Percentiles rank a stretch among this genome's conserved stretches.
Evolutionary conservation across 2,329 filamentous ascomycete genomes (phyloP).

Genomic region (Fusarium pseudocircinatum): DNA sequence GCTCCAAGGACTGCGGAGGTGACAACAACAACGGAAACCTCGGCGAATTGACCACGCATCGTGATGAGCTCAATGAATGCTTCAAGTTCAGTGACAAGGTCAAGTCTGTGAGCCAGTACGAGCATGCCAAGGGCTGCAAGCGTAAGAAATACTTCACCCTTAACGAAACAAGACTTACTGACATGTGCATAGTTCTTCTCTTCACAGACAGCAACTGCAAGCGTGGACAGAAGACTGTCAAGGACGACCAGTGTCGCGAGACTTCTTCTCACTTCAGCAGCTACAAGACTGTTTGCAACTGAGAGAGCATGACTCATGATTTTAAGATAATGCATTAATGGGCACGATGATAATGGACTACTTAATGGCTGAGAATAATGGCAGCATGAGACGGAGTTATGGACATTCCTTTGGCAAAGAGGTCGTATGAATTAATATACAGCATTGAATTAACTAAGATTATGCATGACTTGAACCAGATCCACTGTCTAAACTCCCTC

Average conservation of each 20-base stretch:
- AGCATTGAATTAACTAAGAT: constrained; percentile 10
- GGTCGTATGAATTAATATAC: background rate
- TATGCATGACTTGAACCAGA: constrained; percentile 1
- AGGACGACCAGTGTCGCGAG: constrained; percentile 5
- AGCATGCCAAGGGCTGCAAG: constrained; percentile 7
- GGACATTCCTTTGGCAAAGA: background rate
- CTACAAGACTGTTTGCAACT: constrained; percentile 14
- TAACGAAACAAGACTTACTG: background rate
- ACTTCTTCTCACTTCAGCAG: constrained; percentile 1
- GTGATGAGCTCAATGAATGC: constrained; percentile 3
- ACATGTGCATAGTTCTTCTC: background rate
- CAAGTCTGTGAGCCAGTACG: constrained; percentile 14
- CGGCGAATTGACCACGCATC: constrained; percentile 5
- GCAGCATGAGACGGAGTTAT: background rate
- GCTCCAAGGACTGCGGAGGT: constrained; percentile 3
- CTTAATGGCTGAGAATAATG: background rate
- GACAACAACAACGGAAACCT: constrained; percentile 5
- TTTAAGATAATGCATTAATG: background rate
- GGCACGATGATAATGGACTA: background rate
- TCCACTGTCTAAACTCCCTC: constrained; percentile 12
- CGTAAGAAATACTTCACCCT: background rate
- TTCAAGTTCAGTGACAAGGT: background rate
- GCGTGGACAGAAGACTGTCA: constrained; percentile 16
- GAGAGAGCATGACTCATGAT: fast-evolving
- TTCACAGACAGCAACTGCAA: constrained; percentile 10